A percentile compares a stretch with the other conserved stretches of the same genome.
Conservation (phyloP, 2,329 filamentous ascomycete genomes). For the Venturia effusa region DNA sequence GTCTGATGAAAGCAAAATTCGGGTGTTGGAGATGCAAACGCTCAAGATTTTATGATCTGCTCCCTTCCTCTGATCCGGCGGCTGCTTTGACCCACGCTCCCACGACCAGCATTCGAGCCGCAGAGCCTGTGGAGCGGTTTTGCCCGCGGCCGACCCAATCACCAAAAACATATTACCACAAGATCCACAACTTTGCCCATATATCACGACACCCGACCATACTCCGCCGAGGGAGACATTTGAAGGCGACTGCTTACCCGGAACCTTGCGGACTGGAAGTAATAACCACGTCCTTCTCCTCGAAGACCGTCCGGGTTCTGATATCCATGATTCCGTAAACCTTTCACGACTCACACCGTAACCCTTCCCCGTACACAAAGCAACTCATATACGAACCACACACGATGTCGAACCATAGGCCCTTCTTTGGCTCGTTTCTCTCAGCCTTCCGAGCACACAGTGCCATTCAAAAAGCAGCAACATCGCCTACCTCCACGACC, state of each 20-base stretch:
- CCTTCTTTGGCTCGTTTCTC: slow-evolving; percentile 57
- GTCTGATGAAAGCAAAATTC: not conserved
- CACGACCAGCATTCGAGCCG: not conserved
- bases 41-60: not conserved
- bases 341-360: not conserved
- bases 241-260: not conserved
- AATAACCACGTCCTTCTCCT: not conserved
- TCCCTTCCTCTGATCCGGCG: not conserved
- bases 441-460: slow-evolving; percentile 57
- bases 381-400: too few species aligned
- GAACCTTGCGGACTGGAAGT: not conserved
- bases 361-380: not conserved
- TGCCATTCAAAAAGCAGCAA: slow-evolving; percentile 45
- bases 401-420: slow-evolving; percentile 52
- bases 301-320: not conserved
- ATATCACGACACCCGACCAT: not conserved
- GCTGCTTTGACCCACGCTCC: not conserved
- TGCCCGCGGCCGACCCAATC: slow-evolving; percentile 4
- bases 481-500: slow-evolving; percentile 26
- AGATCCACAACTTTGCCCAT: not conserved
- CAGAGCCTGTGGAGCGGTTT: too few species aligned
- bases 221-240: not conserved
- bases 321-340: not conserved
- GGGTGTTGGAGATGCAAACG: not conserved
- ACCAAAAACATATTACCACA: not conserved